These are phyloP conservation scores for Chondrus crispus DNA, from an alignment of 23 red algal species.

Conservation along the genomic window DNA sequence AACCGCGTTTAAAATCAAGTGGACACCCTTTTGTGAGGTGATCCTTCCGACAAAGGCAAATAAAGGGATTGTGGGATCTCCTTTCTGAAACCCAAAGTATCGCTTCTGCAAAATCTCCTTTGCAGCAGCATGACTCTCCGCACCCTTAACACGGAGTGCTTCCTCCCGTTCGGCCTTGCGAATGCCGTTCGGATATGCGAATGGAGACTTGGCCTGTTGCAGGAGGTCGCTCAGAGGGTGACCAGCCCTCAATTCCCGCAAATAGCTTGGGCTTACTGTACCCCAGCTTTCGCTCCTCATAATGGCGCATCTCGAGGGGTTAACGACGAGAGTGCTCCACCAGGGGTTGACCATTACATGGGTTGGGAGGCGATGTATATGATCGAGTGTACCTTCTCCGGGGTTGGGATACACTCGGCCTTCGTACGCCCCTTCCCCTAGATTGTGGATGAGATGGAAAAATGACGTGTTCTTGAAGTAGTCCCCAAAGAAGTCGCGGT, in stretches of 20 bases:
- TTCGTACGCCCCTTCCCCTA: conserved; percentile 93
- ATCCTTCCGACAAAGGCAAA: conserved; percentile 98
- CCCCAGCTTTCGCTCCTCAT: conserved; percentile 90
- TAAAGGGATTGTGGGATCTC: conserved; percentile 84
- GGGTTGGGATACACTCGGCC: conserved; percentile 84
- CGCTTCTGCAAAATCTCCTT: conserved; percentile 88
- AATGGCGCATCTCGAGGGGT: conserved; percentile 91
- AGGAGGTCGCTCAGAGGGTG: conserved; percentile 86
- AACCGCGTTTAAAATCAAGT: conserved; percentile 92
- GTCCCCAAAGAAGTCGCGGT: conserved; percentile 89
- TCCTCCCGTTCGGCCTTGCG: conserved; percentile 79
- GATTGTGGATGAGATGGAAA: conserved; percentile 98
- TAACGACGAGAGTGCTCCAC: conserved; percentile 82
- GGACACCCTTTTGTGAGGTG: conserved; percentile 98
- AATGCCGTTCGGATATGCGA: conserved; percentile 97
- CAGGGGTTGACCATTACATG: conserved; percentile 80
- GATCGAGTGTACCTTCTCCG: conserved; percentile 72
- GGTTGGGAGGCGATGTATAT: conserved; percentile 84
- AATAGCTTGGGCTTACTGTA: conserved; percentile 90
- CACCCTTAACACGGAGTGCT: conserved; percentile 69
- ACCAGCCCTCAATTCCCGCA: conserved; percentile 76
- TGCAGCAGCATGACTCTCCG: conserved; percentile 64
- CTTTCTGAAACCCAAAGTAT: conserved; percentile 82
- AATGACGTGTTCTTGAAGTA: conserved; percentile 96
- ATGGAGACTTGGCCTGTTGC: conserved; percentile 73